Percentiles rank a stretch among this genome's conserved stretches.
These are phyloP conservation scores for Malassezia obtusa DNA, from an alignment of 1,284 basidiomycete species.

Conservation along the genomic window DNA sequence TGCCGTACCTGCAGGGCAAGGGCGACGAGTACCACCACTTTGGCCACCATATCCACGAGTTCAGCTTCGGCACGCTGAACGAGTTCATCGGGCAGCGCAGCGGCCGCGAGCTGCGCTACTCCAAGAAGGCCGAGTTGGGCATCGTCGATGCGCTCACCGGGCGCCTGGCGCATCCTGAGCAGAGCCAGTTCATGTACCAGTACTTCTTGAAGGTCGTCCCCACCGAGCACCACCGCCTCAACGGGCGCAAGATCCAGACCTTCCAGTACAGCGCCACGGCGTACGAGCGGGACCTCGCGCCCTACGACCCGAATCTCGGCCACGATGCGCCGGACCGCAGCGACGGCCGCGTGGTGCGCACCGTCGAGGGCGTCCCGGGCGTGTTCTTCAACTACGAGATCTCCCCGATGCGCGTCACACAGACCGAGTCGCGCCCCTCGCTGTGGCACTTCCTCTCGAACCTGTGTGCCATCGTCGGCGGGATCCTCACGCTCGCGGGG, in stretches of 20 bases:
- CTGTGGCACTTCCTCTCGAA: constrained; percentile 89
- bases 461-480: constrained; percentile 84
- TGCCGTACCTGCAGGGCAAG: constrained; percentile 65
- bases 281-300: constrained; percentile 71
- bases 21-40: constrained; percentile 58
- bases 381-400: constrained; percentile 66
- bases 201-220: constrained; percentile 75
- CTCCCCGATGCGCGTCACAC: constrained; percentile 38
- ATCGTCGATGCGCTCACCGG: constrained; percentile 74
- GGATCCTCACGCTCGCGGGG: constrained; percentile 86
- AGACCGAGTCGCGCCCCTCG: constrained; percentile 61
- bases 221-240: constrained; percentile 30
- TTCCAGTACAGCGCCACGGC: constrained; percentile 90
- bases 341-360: constrained; percentile 56
- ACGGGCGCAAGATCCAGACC: constrained; percentile 54
- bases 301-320: constrained; percentile 4
- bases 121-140: constrained; percentile 60
- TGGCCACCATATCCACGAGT: constrained; percentile 73
- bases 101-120: constrained; percentile 9
- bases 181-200: constrained; percentile 50
- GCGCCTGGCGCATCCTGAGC: constrained; percentile 55
- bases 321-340: constrained; percentile 19
- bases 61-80: constrained; percentile 56
- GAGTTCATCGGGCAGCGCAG: constrained; percentile 21
- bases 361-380: constrained; percentile 59